Base-by-base conservation (phyloP, 116 monocot species). In the Cymodocea nodosa region DNA sequence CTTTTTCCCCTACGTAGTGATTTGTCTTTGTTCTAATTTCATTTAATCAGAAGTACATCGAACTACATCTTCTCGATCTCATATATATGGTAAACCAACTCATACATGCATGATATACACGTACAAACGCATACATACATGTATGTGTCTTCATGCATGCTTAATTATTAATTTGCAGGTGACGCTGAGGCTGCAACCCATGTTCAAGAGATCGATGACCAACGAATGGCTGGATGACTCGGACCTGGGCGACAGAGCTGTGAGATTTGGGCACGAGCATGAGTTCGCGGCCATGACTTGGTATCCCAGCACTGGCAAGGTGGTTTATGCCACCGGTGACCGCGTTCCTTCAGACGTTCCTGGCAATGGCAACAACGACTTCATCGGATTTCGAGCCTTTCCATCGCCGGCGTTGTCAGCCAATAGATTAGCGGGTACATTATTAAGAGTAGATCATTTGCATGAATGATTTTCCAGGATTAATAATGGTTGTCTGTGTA, bases 151-250 rank as follows among this genome's bases (percentile, higher is more conserved):
- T 30, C 2, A 30, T 3, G 30, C 30, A 1, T 1, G 3, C 1
- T 30, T 3, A 30, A 1, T 30, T 1, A 30, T 30, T 30, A 30
- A 30, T 30, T 73, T 61, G 56, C 35, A 70, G 70, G 70, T 76
- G 22, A 76, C 75, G 8, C 50, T 75, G 4, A 54, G 64, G 56
- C 23, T 86, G 49, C 56, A 86, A 23, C 84, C 82, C 0, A 20
- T 84, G 36, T 91, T 91, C 73, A 91, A 91, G 70, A 40, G 91
- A 4, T 83, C 91, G 2, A 51, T 86, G 39, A 74, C 73, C n/a
- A 76, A 79, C 52, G 0, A 15, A 10, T 36, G 48, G 10, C 4
- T 19, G 6, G 19, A 39, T 17, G 91, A 91, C 66, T 49, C 59
- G 6, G 64, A 40, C 36, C 48, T 71, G 13, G 71, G 24, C 1